Evolutionary conservation across 129 eudicot species (phyloP).

Genomic region (Escallonia herrerae): DNA sequence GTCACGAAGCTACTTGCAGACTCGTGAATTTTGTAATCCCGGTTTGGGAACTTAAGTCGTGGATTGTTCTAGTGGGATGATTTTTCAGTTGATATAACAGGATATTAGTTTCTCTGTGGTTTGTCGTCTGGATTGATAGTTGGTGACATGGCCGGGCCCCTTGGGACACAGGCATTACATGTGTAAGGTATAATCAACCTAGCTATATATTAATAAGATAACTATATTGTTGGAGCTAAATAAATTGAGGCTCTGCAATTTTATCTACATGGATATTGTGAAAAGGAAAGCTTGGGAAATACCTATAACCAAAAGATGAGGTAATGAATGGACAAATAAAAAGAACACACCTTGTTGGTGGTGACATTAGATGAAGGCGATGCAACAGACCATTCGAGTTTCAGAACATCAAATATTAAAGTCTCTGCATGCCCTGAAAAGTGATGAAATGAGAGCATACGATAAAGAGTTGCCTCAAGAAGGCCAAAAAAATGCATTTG

Average conservation of each 20-base stretch:
- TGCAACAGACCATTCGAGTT: constrained; percentile 70
- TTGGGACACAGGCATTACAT: too few species aligned
- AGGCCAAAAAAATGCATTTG: neutral
- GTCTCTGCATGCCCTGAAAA: constrained; percentile 79
- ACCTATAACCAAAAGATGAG: neutral
- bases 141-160: too few species aligned
- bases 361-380: constrained; percentile 74
- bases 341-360: constrained; percentile 56
- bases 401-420: constrained; percentile 65
- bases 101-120: too few species aligned
- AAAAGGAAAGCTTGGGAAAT: neutral
- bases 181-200: too few species aligned
- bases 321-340: neutral
- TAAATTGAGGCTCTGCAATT: neutral
- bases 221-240: too few species aligned
- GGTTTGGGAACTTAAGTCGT: too few species aligned
- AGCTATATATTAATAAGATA: too few species aligned
- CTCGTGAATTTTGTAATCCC: too few species aligned
- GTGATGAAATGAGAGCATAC: neutral
- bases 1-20: too few species aligned
- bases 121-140: too few species aligned
- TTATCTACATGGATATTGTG: neutral
- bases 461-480: neutral
- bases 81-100: too few species aligned
- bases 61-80: too few species aligned